Percentiles rank a stretch among this genome's conserved stretches.
These are phyloP conservation scores for Ganoderma leucocontextum DNA, from an alignment of 1,284 basidiomycete species.

Conservation along the genomic window DNA sequence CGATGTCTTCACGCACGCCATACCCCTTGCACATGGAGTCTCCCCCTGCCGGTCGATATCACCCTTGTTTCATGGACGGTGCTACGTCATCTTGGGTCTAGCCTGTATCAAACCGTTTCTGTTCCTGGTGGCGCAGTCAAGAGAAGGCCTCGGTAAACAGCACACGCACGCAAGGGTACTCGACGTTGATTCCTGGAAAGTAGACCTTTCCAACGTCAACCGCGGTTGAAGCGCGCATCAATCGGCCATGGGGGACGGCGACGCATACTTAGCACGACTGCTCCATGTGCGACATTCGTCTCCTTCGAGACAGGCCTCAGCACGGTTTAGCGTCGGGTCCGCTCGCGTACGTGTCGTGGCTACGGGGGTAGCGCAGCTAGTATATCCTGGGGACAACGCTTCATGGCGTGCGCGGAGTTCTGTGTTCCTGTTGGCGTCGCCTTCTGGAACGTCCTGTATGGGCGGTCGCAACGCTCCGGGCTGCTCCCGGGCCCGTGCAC, in stretches of 20 bases:
- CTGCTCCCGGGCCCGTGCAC: conserved; percentile 1
- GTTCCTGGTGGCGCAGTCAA: conserved; percentile 54
- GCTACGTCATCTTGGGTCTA: conserved; percentile 49
- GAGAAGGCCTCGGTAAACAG: conserved; percentile 56
- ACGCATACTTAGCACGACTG: too few relatives aligned
- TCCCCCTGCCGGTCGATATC: neutral
- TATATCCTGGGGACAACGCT: conserved; percentile 22
- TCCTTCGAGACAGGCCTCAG: conserved; percentile 12
- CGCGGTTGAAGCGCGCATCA: conserved; percentile 36
- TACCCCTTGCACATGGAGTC: conserved; percentile 6
- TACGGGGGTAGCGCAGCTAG: conserved; percentile 29
- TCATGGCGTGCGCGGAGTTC: neutral
- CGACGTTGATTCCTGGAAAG: conserved; percentile 51
- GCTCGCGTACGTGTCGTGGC: conserved; percentile 24
- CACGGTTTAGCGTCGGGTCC: conserved; percentile 17
- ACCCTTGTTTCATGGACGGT: conserved; percentile 2
- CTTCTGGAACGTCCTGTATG: conserved; percentile 5
- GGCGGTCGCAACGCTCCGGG: neutral
- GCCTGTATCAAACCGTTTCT: conserved; percentile 55
- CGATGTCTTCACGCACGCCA: neutral
- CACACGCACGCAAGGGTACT: conserved; percentile 60
- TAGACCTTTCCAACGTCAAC: conserved; percentile 51
- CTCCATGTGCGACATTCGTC: neutral
- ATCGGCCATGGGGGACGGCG: neutral
- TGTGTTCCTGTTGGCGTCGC: neutral